These are phyloP conservation scores for Geotrichum bryndzae DNA, from an alignment of 1,139 yeast genomes.

Conservation along the genomic window DNA sequence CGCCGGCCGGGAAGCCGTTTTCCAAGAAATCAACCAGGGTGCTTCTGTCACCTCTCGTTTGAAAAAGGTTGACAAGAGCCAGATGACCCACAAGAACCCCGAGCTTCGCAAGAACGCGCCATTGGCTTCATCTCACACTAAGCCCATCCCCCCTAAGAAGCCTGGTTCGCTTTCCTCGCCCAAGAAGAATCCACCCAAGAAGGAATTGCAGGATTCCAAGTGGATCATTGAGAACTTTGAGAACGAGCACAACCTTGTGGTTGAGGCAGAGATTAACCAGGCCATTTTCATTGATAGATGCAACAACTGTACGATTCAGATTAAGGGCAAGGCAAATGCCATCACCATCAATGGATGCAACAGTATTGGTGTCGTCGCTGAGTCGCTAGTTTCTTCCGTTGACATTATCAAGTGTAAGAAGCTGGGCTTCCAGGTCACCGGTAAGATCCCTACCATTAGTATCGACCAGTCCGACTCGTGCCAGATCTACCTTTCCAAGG, in stretches of 20 bases:
- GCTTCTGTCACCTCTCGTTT: conserved; percentile 75
- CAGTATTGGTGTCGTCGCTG: conserved; percentile 71
- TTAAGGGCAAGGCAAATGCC: conserved; percentile 89
- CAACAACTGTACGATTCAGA: conserved; percentile 62
- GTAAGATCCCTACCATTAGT: conserved; percentile 71
- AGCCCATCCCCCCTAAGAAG: conserved; percentile 65
- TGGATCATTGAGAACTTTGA: conserved; percentile 86
- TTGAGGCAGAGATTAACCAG: conserved; percentile 81
- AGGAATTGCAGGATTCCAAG: conserved; percentile 75
- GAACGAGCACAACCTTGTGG: conserved; percentile 50
- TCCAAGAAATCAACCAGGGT: conserved; percentile 86
- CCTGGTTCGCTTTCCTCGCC: conserved; percentile 47
- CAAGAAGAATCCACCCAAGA: conserved; percentile 53
- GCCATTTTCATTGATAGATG: conserved; percentile 86
- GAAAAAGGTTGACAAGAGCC: conserved; percentile 86
- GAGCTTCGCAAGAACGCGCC: conserved; percentile 48
- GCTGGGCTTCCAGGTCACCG: conserved; percentile 81
- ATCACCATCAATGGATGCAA: conserved; percentile 70
- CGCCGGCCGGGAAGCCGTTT: conserved; percentile 80
- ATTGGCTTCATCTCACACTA: conserved; percentile 35
- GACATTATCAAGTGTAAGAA: conserved; percentile 77
- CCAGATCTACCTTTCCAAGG: conserved; percentile 66
- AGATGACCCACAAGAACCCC: conserved; percentile 94
- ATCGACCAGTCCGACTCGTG: conserved; percentile 89
- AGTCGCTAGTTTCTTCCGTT: conserved; percentile 78